Evolutionary conservation across 176 grass and related monocot genomes (phyloP).

Genomic region (Eleusine indica): DNA sequence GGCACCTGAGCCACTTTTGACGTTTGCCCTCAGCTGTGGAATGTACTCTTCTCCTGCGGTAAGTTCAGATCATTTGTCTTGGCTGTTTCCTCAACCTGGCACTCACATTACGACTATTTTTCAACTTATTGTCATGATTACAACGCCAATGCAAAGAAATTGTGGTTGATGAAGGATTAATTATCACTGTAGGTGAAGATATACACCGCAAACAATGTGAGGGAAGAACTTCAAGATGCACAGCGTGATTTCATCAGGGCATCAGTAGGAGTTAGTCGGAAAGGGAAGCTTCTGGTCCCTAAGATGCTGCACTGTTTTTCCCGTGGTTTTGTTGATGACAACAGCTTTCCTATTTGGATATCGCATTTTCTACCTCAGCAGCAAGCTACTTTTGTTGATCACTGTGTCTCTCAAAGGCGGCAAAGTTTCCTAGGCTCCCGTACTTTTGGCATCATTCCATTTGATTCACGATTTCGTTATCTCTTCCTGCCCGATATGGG

Average conservation of each 20-base stretch:
- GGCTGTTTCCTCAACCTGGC: background rate
- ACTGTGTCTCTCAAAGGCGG: slow-evolving; percentile 75
- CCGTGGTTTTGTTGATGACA: slow-evolving; percentile 78
- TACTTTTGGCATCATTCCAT: slow-evolving; percentile 74
- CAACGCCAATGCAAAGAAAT: background rate
- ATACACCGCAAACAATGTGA: slow-evolving; percentile 76
- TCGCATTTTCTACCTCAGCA: slow-evolving; percentile 81
- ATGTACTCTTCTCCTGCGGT: slow-evolving; percentile 87
- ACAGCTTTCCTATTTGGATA: slow-evolving; percentile 78
- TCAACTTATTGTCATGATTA: background rate
- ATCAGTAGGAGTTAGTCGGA: slow-evolving; percentile 81
- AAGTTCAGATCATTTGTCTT: slow-evolving; percentile 21
- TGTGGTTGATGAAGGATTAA: background rate
- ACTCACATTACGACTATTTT: background rate
- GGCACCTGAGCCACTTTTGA: slow-evolving; percentile 66
- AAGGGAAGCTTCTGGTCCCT: slow-evolving; percentile 87
- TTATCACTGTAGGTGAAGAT: slow-evolving; percentile 71
- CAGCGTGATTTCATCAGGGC: slow-evolving; percentile 83
- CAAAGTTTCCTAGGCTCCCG: slow-evolving; percentile 78
- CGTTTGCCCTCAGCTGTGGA: slow-evolving; percentile 90
- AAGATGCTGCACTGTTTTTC: slow-evolving; percentile 89
- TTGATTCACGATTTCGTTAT: slow-evolving; percentile 89
- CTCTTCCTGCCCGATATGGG: slow-evolving; percentile 78
- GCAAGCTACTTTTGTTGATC: slow-evolving; percentile 82
- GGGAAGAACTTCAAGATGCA: slow-evolving; percentile 81